Percentiles rank a stretch among this genome's conserved stretches.
Conservation (phyloP, 139 green algal genomes). For the Chlamydomonas schloesseri region DNA sequence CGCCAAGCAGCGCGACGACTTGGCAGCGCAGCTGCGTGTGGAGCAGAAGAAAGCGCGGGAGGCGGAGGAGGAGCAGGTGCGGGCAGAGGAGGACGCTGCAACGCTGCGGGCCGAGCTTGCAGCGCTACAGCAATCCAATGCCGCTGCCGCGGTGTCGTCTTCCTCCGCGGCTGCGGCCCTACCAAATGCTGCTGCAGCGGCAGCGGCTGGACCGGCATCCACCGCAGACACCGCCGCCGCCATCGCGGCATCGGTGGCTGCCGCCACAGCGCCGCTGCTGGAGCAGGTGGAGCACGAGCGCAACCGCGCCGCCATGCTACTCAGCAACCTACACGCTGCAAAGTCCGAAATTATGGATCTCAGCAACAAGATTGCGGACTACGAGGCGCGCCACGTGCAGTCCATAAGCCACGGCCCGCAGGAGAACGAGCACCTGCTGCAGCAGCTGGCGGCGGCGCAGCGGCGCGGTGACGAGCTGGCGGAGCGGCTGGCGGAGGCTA, state of each 20-base stretch:
- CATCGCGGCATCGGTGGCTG: constrained; percentile 13
- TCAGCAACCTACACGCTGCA: constrained; percentile 47
- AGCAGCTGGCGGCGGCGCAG: background rate
- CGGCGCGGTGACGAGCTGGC: background rate
- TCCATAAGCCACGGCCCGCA: background rate
- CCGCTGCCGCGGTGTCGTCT: background rate
- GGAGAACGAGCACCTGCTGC: background rate
- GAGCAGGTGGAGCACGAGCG: constrained; percentile 51
- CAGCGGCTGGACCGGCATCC: background rate
- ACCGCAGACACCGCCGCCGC: constrained; percentile 21
- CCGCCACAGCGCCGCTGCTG: constrained; percentile 27
- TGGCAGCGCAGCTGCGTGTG: constrained; percentile 56
- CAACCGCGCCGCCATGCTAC: constrained; percentile 21
- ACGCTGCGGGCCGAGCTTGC: constrained; percentile 65
- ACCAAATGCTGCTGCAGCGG: background rate
- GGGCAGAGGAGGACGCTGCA: constrained; percentile 64
- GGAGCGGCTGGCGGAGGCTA: background rate
- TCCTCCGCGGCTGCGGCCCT: background rate
- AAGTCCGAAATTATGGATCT: constrained; percentile 41
- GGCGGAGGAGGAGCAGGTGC: constrained; percentile 73
- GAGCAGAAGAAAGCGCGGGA: constrained; percentile 60
- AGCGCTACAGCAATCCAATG: constrained; percentile 39
- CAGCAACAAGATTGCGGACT: background rate
- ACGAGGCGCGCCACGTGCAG: constrained; percentile 31
- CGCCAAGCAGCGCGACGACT: constrained; percentile 50